Base-by-base conservation (phyloP, 106 monocot genomes). In the Triglochin maritima region DNA sequence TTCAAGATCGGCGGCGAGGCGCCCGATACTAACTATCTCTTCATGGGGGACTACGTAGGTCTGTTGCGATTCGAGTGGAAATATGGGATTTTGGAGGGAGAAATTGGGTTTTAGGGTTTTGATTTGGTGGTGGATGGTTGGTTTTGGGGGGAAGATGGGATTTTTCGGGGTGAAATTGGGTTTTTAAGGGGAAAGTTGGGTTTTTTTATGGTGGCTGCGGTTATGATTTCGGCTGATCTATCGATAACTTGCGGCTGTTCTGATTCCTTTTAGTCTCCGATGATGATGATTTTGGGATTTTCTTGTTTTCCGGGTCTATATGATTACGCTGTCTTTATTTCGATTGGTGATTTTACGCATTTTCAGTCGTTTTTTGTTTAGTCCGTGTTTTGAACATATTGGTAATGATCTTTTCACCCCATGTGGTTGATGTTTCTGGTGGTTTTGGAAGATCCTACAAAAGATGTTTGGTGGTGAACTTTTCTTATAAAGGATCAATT, bases 41-140 rank as follows among this genome's bases (percentile, higher is more conserved):
- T 82, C 62, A 88, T 88, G 87, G 87, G 82, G 8, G 86, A 86
- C 49, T 82, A 82, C 42, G 82, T 86, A 45, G 86, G 82, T 86
- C 2, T 57, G 76, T 74, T 66, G 29, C 29, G 29, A 29, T 29
- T 29, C 29, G 29, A 29, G 29, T 1, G 29, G 29, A 1, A 29
- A 29, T 0, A 29, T 29, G 29, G 29, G 29, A 29, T 29, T 29
- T 29, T 29, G 29, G 1, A 29, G 29, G 29, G 29, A 29, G 29
- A 29, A 29, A 29, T 29, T 29, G 29, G 29, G 29, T 29, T 29
- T 29, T 29, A 29, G 29, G 29, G 17, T 59, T 59, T 59, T 14
- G 52, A 52, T 52, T 11, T 7, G 11, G 52, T 52, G 52, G 11
- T 52, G 0, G 29, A 29, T 29, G 1, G 29, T 29, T 29, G 29